Percentiles rank a stretch among this genome's conserved stretches.
Conservation (phyloP, 1,284 basidiomycete genomes). For the Irpex sp. region DNA sequence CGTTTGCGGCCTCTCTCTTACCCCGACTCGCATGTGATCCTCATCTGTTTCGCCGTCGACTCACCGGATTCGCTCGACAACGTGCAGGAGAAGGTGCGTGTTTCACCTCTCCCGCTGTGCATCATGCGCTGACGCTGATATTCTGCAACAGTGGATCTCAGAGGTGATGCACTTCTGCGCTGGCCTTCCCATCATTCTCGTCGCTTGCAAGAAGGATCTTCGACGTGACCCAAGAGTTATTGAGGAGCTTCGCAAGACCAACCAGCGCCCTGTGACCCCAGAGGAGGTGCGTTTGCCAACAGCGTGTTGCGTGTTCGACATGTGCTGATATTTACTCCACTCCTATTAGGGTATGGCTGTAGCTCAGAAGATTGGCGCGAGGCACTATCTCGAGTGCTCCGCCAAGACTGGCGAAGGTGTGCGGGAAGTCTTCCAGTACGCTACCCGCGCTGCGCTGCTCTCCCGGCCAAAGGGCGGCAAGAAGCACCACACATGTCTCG, state of each 20-base stretch:
- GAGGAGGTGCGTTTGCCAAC: constrained; percentile 38
- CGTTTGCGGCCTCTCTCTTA: constrained; percentile 71
- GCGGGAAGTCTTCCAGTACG: constrained; percentile 73
- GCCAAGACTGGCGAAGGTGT: constrained; percentile 71
- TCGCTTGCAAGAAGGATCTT: constrained; percentile 75
- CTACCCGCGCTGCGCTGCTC: constrained; percentile 60
- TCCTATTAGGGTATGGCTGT: constrained; percentile 55
- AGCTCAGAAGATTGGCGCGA: constrained; percentile 70
- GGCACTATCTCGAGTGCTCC: constrained; percentile 71
- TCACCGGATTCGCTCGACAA: constrained; percentile 75
- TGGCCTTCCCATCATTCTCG: constrained; percentile 68
- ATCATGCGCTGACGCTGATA: constrained; percentile 2
- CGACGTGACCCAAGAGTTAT: constrained; percentile 48
- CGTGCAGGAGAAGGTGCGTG: constrained; percentile 71
- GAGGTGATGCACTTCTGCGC: constrained; percentile 78
- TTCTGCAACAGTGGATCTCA: constrained; percentile 60
- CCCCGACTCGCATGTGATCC: constrained; percentile 74
- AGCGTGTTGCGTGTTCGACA: background rate
- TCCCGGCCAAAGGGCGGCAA: constrained; percentile 32
- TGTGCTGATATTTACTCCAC: background rate
- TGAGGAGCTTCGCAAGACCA: constrained; percentile 57
- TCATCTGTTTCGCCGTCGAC: constrained; percentile 77
- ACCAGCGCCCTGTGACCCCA: constrained; percentile 54
- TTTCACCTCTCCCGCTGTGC: background rate
- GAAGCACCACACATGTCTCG: constrained; percentile 40